Evolutionary conservation across 208 protist species (phyloP).

Genomic region (Herpetomonas samuelpessoai): DNA sequence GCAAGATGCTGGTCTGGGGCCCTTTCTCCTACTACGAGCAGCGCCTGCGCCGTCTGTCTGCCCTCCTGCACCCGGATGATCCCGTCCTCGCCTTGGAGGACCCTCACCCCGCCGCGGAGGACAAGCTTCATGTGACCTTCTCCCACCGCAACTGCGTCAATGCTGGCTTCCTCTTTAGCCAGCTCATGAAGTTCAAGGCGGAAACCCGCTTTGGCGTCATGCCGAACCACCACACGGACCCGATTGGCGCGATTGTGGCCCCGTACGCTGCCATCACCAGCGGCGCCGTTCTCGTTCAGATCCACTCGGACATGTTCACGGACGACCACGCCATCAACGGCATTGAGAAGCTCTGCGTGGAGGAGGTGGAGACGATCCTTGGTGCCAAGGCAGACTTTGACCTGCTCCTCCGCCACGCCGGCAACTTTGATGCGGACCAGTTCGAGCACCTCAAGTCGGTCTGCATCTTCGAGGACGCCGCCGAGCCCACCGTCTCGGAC

Average conservation of each 20-base stretch:
- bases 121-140: slow-evolving; percentile 87
- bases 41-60: slow-evolving; percentile 81
- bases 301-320: slow-evolving; percentile 88
- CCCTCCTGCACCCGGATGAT: slow-evolving; percentile 88
- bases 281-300: slow-evolving; percentile 83
- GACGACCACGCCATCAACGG: slow-evolving; percentile 89
- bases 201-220: slow-evolving; percentile 89
- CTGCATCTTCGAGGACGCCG: slow-evolving; percentile 81
- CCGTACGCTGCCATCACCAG: slow-evolving; percentile 87
- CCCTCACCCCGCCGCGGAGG: slow-evolving; percentile 71
- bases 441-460: slow-evolving; percentile 83
- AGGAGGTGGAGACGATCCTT: slow-evolving; percentile 83
- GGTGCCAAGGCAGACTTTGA: slow-evolving; percentile 82
- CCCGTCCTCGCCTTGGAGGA: slow-evolving; percentile 88
- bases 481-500: slow-evolving; percentile 43
- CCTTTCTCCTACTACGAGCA: slow-evolving; percentile 93
- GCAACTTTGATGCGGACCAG: slow-evolving; percentile 87
- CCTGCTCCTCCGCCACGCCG: slow-evolving; percentile 82
- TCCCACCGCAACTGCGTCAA: slow-evolving; percentile 90
- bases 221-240: slow-evolving; percentile 86
- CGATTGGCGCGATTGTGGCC: slow-evolving; percentile 82
- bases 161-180: slow-evolving; percentile 83
- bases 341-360: slow-evolving; percentile 89
- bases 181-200: slow-evolving; percentile 78
- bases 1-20: slow-evolving; percentile 88